Percentiles rank a stretch among this genome's conserved stretches.
Conservation (phyloP, 306 rosid species). For the Lupinus albus region DNA sequence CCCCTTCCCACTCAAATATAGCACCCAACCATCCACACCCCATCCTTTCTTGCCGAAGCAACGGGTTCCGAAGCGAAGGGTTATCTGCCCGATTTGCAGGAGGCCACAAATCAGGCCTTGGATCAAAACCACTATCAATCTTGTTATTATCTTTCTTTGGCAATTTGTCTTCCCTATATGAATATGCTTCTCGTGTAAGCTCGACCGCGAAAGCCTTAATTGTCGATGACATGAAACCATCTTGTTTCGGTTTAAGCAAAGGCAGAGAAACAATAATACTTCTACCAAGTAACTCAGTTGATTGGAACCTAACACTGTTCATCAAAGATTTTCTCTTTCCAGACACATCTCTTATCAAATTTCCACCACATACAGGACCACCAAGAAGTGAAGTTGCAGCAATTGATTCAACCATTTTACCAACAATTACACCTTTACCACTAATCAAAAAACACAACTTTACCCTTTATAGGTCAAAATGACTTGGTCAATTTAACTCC, state of each 20-base stretch:
- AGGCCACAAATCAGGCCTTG: slow-evolving; percentile 80
- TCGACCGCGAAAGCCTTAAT: slow-evolving; percentile 74
- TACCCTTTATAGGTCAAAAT: slow-evolving; percentile 38
- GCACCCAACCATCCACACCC: slow-evolving; percentile 97
- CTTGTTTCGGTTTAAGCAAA: slow-evolving; percentile 49
- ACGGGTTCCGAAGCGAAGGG: slow-evolving; percentile 75
- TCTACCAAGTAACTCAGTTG: slow-evolving; percentile 55
- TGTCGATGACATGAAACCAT: slow-evolving; percentile 41
- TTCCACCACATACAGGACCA: slow-evolving; percentile 60
- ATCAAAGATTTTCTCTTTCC: slow-evolving; percentile 54
- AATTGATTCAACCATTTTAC: slow-evolving; percentile 75
- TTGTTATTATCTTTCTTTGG: slow-evolving; percentile 60
- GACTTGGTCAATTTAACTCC: slow-evolving; percentile 4
- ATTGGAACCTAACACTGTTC: slow-evolving; percentile 42
- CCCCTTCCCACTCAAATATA: slow-evolving; percentile 98
- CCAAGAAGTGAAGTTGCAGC: slow-evolving; percentile 78
- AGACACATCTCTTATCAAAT: slow-evolving; percentile 50
- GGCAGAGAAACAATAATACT: slow-evolving; percentile 52
- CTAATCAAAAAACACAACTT: too few species aligned
- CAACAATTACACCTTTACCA: slow-evolving; percentile 25
- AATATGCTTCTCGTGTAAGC: slow-evolving; percentile 72
- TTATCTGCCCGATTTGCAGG: slow-evolving; percentile 84
- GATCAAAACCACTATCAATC: slow-evolving; percentile 61
- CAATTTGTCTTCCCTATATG: slow-evolving; percentile 68
- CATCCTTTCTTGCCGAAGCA: slow-evolving; percentile 94